Evolutionary conservation across 768 basidiomycete species (phyloP).

Genomic region (Leccinum rimulosum): DNA sequence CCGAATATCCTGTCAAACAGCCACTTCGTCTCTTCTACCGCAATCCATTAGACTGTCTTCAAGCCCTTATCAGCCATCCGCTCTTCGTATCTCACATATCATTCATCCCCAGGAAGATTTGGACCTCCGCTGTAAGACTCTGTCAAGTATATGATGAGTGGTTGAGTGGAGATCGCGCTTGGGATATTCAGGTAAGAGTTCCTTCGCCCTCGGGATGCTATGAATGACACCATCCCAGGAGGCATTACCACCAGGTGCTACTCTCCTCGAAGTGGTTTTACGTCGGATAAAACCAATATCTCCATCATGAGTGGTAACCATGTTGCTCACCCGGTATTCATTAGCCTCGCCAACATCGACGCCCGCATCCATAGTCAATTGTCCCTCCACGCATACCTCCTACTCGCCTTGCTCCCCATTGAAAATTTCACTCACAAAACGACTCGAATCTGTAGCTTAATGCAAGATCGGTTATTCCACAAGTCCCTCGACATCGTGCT

Average conservation of each 20-base stretch:
- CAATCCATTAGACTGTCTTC: neutral
- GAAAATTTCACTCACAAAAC: constrained; percentile 9
- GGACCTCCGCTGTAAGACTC: neutral
- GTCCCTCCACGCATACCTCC: constrained; percentile 6
- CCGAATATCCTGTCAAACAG: neutral
- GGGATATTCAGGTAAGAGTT: constrained; percentile 1
- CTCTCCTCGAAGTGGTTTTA: neutral
- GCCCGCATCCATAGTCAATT: constrained; percentile 12
- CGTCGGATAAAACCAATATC: neutral
- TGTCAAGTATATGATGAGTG: neutral
- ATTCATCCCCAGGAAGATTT: neutral
- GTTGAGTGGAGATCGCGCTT: neutral
- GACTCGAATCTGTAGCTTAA: neutral
- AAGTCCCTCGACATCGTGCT: neutral
- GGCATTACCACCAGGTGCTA: neutral
- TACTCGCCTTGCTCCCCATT: constrained; percentile 3
- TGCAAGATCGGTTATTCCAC: neutral
- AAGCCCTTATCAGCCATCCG: neutral
- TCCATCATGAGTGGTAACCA: neutral
- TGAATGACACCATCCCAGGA: neutral
- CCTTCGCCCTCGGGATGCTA: neutral
- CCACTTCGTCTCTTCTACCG: neutral
- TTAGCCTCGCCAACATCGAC: constrained; percentile 14
- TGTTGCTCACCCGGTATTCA: constrained; percentile 1
- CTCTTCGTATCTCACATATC: neutral